Conservation (phyloP, 2,329 filamentous ascomycete species). For the Coniochaeta sp. region DNA sequence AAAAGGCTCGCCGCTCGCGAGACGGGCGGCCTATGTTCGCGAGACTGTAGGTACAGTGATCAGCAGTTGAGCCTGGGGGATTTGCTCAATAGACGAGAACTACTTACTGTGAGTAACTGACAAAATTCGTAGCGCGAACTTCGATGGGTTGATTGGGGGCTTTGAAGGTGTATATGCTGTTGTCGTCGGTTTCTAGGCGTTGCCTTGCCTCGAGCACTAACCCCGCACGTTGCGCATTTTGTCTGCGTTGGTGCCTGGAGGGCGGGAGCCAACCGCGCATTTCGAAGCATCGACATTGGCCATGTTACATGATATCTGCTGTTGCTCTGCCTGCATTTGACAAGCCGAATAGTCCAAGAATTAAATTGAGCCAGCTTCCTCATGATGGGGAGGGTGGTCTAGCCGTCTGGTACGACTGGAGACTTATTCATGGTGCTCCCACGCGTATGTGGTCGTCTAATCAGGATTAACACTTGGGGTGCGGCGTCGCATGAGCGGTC, state of each 20-base stretch:
- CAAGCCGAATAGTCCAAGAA: no score
- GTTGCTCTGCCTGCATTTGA: no score
- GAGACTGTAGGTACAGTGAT: conserved; percentile 6
- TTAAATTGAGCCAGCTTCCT: no score
- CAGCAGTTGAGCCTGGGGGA: conserved; percentile 5
- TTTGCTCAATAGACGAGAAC: conserved; percentile 6
- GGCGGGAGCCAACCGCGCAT: conserved; percentile 4
- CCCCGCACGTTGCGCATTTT: conserved; percentile 6
- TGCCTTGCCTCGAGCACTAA: conserved; percentile 3
- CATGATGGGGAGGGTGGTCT: no score
- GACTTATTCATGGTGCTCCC: no score
- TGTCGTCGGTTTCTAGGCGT: conserved; percentile 1
- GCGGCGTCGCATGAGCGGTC: no score
- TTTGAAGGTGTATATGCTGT: conserved; percentile 2
- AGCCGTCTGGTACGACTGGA: no score
- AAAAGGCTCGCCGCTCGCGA: conserved; percentile 2
- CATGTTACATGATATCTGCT: conserved; percentile 3
- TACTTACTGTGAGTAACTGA: conserved; percentile 6
- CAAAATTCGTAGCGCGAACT: conserved; percentile 5
- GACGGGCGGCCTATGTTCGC: conserved; percentile 3
- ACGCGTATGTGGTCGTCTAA: no score
- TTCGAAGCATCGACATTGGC: conserved; percentile 9
- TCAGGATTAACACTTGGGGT: no score
- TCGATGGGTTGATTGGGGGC: conserved; percentile 4
- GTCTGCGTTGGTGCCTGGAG: conserved; percentile 4